Evolutionary conservation across 495 filamentous ascomycete species (phyloP), one percentile per base, ranked within the genome.

Genomic region (Penicillium angulare): DNA sequence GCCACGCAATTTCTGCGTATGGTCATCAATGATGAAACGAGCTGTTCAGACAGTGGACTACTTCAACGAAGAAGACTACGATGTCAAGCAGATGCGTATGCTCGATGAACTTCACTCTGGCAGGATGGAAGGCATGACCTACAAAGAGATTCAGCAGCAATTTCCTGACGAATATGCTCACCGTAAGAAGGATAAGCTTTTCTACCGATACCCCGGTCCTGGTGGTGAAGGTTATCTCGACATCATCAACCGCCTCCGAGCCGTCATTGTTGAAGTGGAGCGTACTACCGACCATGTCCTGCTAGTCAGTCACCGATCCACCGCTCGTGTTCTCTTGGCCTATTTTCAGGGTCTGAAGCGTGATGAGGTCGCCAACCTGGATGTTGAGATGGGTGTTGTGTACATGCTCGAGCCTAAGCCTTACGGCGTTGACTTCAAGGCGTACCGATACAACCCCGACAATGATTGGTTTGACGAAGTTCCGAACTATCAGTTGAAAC

Each of bases 61-160:
- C 61, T 98, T 97, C 67, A 87, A 89, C 47, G 93, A 97, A 53
- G 93, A 98, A n/a, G 89, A 97, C 20, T 98, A 90, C 62, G 93
- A 97, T 55, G 83, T 92, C 60, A 98, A 98, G 74, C 84, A 95
- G 57, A 96, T 95, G 90, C 88, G 89, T 57, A 96, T 97, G 90
- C 82, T 98, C 13, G 95, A 98, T 59, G 93, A 98, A 64, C 85
- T 98, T 32, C 89, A 96, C 60, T 87, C 92, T 1, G 93, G 93
- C 13, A 79, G 77, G 32, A 93, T 96, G 76, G 93, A 98, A 68
- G 92, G 93, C 26, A 78, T 96, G 77, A 97, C 92, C 2, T 98
- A 98, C 62, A 82, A 87, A 3, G 88, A 96, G 57, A 97, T 98
- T 51, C 83, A 81, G 54, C 66, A 77, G 7, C 76, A 82, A 47